Evolutionary conservation across 257 asterid species (phyloP), one percentile per base, ranked within the genome.

Genomic region (Jacaranda copaia): DNA sequence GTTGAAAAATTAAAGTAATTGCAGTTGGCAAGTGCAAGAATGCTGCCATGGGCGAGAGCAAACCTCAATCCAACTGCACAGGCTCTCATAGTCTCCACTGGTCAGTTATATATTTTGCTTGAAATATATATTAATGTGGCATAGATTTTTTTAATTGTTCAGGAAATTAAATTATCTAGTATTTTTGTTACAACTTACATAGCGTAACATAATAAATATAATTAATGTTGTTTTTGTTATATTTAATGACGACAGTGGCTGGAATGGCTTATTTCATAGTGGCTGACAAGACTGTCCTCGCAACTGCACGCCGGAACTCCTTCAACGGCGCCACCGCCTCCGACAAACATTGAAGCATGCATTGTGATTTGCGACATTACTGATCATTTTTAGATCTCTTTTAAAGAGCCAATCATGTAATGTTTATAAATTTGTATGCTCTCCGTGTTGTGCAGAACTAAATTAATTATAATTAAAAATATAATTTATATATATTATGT

Each of bases 201-300:
- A 52, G 6, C 0, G 14, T 52, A 52, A 40, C 45, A 40, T 1
- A 4, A 52, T 0, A 4, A 8, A 52, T 8, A 4, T 8, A 4
- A 40, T 4, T 16, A 55, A 13, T 2, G 0, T 15, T 14, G 61
- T 5, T 48, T 18, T 56, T 16, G 13, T 6, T n/a, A 3, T 55
- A 14, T 13, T n/a, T n/a, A n/a, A n/a, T 46, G 49, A 42, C 62
- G 13, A 57, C 67, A 84, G 96, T 78, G 76, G 98, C 90, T 39
- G 98, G 97, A 63, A 89, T 92, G 97, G 89, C 97, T 5, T 94
- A 92, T 48, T 94, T 94, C 88, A 84, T 94, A 14, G 97, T 94
- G 65, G 97, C 97, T 14, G 98, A 94, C 89, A 94, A 92, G 89
- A 92, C 97, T 16, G 75, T 92, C 38, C 89, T 92, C 56, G 94